Conservation (phyloP, 1,284 basidiomycete species). For the Ceratobasidium sp. region DNA sequence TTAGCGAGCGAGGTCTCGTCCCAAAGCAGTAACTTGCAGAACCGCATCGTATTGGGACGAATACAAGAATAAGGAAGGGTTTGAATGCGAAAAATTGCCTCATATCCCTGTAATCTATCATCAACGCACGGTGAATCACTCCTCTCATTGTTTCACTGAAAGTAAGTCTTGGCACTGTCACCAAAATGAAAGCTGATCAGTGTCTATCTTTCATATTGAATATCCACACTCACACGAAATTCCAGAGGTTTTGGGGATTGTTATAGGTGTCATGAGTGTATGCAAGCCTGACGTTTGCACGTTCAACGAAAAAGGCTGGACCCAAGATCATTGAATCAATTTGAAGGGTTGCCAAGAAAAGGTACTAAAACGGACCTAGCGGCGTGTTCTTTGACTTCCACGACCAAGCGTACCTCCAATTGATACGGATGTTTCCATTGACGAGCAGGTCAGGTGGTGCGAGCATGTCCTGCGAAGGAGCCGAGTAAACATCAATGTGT, state of each 20-base stretch:
- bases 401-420: constrained; percentile 36
- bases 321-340: neutral
- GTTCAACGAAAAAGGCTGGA: constrained; percentile 38
- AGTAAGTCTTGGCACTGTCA: constrained; percentile 20
- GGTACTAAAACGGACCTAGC: constrained; percentile 3
- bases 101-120: neutral
- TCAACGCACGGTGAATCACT: too few species aligned
- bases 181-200: too few species aligned
- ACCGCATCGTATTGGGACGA: too few species aligned
- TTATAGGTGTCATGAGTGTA: constrained; percentile 48
- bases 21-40: too few species aligned
- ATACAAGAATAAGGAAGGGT: neutral
- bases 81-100: neutral
- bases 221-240: constrained; percentile 28
- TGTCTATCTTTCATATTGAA: neutral
- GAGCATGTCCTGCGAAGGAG: constrained; percentile 15
- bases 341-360: neutral
- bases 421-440: constrained; percentile 38
- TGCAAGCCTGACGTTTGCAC: constrained; percentile 24
- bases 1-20: too few species aligned
- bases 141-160: neutral
- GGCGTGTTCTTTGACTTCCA: constrained; percentile 38
- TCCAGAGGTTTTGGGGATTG: constrained; percentile 48
- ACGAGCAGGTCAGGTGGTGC: constrained; percentile 41
- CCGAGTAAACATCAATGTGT: too few species aligned